Base-by-base conservation (phyloP, 2,329 filamentous ascomycete genomes). In the Tricladium varicosporioides region DNA sequence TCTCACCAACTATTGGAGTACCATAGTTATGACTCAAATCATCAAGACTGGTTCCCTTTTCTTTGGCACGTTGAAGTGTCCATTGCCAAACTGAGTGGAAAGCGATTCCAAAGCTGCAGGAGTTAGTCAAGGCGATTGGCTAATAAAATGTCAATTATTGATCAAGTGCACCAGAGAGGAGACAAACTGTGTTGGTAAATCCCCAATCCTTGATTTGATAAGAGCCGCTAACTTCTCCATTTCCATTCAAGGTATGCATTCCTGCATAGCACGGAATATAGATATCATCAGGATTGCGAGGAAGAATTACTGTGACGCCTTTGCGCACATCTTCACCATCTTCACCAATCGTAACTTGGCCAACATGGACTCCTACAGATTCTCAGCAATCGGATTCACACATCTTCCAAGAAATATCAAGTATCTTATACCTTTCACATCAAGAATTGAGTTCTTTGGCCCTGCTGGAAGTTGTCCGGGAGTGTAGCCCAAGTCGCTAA, bases 1-100 rank as follows among this genome's bases (percentile, higher is more conserved):
- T 88, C 71, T 87, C 84, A 0, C 75, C 80, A 0, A 88, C 80
- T 3, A 86, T 75, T 0, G 85, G 85, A 5, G 67, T 70, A 1
- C 66, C 66, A 40, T 69, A 70, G 40, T 66, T 65, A 31, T 75
- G 65, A 33, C 57, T 60, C n/a, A 70, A 44, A 13, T 62, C 60
- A 14, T 60, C 45, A 2, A 62, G 22, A 16, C 51, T 58, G 3
- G 54, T 53, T 7, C 57, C 60, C 14, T 65, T 65, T 14, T 61
- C 58, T 11, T 51, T 40, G 2, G 62, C 61, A 9, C 58, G 54
- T 9, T 64, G 31, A 11, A 70, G 54, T 3, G 57, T 60, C 63
- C 63, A 67, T 43, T 65, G 55, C 66, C 66, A 69, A n/a, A 68
- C 60, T 7, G 54, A 48, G 16, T 68, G 68, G 7, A 73, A 64